Percentiles rank a stretch among this genome's conserved stretches.
These are phyloP conservation scores for Epichloe sp. DNA, from an alignment of 2,329 filamentous ascomycete genomes.

Conservation along the genomic window DNA sequence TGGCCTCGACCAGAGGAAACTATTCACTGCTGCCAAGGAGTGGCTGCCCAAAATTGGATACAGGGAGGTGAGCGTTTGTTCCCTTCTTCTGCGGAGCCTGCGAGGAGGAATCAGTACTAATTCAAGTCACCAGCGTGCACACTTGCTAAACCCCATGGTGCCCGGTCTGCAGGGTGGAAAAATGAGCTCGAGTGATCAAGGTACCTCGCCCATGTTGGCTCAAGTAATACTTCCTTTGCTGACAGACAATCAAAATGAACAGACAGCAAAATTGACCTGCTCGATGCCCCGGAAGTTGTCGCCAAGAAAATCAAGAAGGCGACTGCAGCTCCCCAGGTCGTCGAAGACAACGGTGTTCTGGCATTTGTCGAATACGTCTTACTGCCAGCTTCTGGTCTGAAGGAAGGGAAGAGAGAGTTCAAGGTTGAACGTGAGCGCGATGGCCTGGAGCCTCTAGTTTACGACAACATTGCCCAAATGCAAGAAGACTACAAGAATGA, in stretches of 20 bases:
- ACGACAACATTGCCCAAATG: conserved; percentile 61
- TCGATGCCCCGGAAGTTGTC: conserved; percentile 64
- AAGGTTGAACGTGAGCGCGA: conserved; percentile 53
- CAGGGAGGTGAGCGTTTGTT: conserved; percentile 35
- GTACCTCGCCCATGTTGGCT: conserved; percentile 20
- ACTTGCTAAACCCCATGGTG: conserved; percentile 60
- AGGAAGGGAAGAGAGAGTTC: conserved; percentile 47
- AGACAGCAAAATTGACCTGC: conserved; percentile 86
- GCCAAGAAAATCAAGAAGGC: conserved; percentile 80
- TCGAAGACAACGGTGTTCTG: conserved; percentile 78
- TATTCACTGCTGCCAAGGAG: conserved; percentile 77
- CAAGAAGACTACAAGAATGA: conserved; percentile 72
- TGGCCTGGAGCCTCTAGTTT: conserved; percentile 59
- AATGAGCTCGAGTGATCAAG: conserved; percentile 67
- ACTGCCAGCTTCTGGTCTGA: conserved; percentile 58
- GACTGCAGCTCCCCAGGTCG: conserved; percentile 57
- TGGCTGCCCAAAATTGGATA: conserved; percentile 79
- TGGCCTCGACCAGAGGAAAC: conserved; percentile 73
- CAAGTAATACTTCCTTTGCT: background rate
- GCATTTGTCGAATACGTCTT: conserved; percentile 80
- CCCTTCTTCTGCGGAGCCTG: too few relatives aligned
- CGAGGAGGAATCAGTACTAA: background rate
- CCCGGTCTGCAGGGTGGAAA: conserved; percentile 74
- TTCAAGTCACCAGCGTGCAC: conserved; percentile 17
- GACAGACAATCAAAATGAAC: conserved; percentile 12